These are phyloP conservation scores for Schwanniomyces occidentalis DNA, from an alignment of 805 yeast genomes.

Conservation along the genomic window DNA sequence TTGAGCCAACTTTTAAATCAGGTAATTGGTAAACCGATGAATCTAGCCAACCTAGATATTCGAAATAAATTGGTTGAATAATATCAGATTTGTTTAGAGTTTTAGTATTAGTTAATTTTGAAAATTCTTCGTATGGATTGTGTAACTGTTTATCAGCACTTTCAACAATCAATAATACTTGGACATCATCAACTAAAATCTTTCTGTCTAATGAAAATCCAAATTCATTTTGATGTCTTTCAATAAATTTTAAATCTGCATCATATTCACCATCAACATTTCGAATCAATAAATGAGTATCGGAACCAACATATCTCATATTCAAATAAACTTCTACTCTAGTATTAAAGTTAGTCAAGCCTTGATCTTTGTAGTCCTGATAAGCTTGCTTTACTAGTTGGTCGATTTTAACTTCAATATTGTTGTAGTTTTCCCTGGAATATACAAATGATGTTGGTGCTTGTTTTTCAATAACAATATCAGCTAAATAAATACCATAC, in stretches of 20 bases:
- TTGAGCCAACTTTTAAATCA: conserved; percentile 20
- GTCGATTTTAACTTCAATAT: conserved; percentile 12
- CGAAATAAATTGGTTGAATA: conserved; percentile 25
- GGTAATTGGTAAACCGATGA: conserved; percentile 23
- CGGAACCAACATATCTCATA: conserved; percentile 86
- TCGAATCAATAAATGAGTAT: conserved; percentile 76
- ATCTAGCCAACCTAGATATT: conserved; percentile 29
- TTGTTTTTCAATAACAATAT: conserved; percentile 36
- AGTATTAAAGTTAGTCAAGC: conserved; percentile 43
- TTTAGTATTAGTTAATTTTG: conserved; percentile 12
- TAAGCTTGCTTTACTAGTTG: conserved; percentile 15
- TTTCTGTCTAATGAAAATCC: conserved; percentile 37
- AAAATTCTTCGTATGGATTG: conserved; percentile 48
- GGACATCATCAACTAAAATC: conserved; percentile 39
- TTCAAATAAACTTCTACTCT: conserved; percentile 66
- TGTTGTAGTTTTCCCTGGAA: conserved; percentile 23
- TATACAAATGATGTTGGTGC: conserved; percentile 33
- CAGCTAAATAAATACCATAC: conserved; percentile 34
- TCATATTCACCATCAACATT: conserved; percentile 24
- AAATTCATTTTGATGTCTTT: conserved; percentile 33
- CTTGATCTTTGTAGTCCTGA: conserved; percentile 47
- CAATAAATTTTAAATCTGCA: conserved; percentile 24
- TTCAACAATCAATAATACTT: conserved; percentile 59
- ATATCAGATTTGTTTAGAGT: conserved; percentile 1
- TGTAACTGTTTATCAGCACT: conserved; percentile 48